Evolutionary conservation across 2,329 filamentous ascomycete genomes (phyloP).

Genomic region (Colletotrichum cordylinicola): DNA sequence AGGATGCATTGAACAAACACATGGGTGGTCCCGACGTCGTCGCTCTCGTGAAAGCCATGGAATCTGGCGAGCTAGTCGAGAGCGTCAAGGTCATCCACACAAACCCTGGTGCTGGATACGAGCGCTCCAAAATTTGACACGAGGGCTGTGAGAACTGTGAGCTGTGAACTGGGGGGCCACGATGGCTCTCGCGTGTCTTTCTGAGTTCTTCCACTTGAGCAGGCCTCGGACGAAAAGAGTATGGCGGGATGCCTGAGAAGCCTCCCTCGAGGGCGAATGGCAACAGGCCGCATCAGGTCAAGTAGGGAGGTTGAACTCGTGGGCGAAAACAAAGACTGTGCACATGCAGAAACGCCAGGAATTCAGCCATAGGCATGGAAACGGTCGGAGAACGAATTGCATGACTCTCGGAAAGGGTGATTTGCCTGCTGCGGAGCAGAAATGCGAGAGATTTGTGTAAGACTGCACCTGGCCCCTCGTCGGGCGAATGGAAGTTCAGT

Average conservation of each 20-base stretch:
- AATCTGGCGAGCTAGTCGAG: constrained; percentile 3
- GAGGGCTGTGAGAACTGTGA: background rate
- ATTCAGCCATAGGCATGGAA: background rate
- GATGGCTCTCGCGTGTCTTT: background rate
- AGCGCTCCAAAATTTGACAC: background rate
- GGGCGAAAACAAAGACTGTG: background rate
- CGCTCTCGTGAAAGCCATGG: constrained; percentile 24
- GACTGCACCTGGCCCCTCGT: background rate
- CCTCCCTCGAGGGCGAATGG: background rate
- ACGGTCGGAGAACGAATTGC: background rate
- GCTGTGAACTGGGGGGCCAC: background rate
- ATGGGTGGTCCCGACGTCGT: constrained; percentile 25
- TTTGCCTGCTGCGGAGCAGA: background rate
- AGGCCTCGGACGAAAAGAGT: background rate
- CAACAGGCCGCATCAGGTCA: background rate
- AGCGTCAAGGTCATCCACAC: background rate
- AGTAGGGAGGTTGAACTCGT: constrained; percentile 3
- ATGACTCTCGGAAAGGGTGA: background rate
- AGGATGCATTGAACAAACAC: constrained; percentile 28
- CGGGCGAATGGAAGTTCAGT: background rate
- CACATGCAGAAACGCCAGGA: background rate
- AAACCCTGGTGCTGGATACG: background rate
- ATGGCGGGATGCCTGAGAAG: background rate
- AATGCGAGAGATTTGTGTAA: background rate
- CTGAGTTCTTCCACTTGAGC: background rate